Percentiles rank a stretch among this genome's conserved stretches.
Evolutionary conservation across 2,329 filamentous ascomycete genomes (phyloP).

Genomic region (Aspergillus carbonarius): DNA sequence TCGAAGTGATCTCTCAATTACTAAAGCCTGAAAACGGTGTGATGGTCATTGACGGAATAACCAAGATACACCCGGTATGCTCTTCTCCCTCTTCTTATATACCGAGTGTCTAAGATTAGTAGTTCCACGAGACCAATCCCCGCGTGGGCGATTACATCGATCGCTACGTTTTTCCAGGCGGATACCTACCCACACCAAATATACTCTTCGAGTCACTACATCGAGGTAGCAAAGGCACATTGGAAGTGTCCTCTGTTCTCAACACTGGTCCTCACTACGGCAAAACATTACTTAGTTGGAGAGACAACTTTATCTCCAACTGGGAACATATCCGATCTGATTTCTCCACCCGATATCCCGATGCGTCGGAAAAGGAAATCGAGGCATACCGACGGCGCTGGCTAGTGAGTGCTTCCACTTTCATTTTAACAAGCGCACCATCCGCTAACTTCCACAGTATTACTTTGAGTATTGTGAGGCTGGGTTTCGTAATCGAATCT

Average conservation of each 20-base stretch:
- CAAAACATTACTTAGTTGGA: slow-evolving; percentile 67
- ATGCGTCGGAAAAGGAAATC: slow-evolving; percentile 61
- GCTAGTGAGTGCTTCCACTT: slow-evolving; percentile 50
- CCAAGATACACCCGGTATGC: slow-evolving; percentile 63
- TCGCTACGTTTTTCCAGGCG: slow-evolving; percentile 77
- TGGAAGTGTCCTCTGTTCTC: slow-evolving; percentile 66
- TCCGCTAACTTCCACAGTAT: slow-evolving; percentile 48
- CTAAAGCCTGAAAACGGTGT: slow-evolving; percentile 63
- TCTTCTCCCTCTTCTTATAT: not conserved
- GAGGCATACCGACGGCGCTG: slow-evolving; percentile 70
- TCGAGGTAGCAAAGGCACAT: slow-evolving; percentile 58
- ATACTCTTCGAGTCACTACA: slow-evolving; percentile 61
- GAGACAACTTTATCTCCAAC: slow-evolving; percentile 62
- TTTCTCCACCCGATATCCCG: slow-evolving; percentile 57
- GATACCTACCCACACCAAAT: slow-evolving; percentile 62
- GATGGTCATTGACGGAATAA: slow-evolving; percentile 76
- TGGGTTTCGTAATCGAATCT: slow-evolving; percentile 68
- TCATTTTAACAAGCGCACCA: slow-evolving; percentile 2
- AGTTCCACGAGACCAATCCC: slow-evolving; percentile 63
- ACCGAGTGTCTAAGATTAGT: not conserved
- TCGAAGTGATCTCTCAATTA: slow-evolving; percentile 61
- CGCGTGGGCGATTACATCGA: slow-evolving; percentile 71
- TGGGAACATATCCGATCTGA: slow-evolving; percentile 65
- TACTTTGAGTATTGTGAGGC: slow-evolving; percentile 76
- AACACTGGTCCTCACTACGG: slow-evolving; percentile 75